Percentiles rank a stretch among this genome's conserved stretches.
phyloP scores from a whole-genome alignment of 306 rosid species.

The Nissolia schottii region DNA sequence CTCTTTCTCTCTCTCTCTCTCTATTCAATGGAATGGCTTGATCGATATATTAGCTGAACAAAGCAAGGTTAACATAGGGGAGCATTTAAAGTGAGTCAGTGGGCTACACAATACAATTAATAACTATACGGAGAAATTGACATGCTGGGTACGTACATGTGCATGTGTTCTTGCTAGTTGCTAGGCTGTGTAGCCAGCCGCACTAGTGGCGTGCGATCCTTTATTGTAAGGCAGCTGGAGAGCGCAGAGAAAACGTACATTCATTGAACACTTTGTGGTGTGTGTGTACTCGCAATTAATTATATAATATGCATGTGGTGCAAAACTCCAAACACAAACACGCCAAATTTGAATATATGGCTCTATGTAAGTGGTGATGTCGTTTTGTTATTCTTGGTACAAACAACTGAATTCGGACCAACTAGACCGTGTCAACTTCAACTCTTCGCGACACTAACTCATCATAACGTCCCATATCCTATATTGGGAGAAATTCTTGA shows the following conservation, averaged over 20 bases:
- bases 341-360: background rate
- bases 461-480: no score
- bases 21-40: no score
- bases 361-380: background rate
- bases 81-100: slow-evolving; percentile 14
- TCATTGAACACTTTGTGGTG: slow-evolving; percentile 13
- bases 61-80: background rate
- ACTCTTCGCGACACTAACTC: background rate
- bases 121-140: slow-evolving; percentile 6
- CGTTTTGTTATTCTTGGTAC: background rate
- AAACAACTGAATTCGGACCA: no score
- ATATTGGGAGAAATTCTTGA: no score
- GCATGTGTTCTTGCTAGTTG: slow-evolving; percentile 12
- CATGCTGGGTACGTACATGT: background rate
- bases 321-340: background rate
- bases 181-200: slow-evolving; percentile 18
- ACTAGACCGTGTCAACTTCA: no score
- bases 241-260: slow-evolving; percentile 21
- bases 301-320: slow-evolving; percentile 6
- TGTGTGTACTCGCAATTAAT: background rate
- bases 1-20: background rate
- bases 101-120: no score
- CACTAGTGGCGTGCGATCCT: slow-evolving; percentile 22
- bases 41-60: slow-evolving; percentile 8
- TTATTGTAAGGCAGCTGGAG: slow-evolving; percentile 7